phyloP scores from a whole-genome alignment of 2,329 filamentous ascomycete genomes.

The Arthrobotrys conoides region DNA sequence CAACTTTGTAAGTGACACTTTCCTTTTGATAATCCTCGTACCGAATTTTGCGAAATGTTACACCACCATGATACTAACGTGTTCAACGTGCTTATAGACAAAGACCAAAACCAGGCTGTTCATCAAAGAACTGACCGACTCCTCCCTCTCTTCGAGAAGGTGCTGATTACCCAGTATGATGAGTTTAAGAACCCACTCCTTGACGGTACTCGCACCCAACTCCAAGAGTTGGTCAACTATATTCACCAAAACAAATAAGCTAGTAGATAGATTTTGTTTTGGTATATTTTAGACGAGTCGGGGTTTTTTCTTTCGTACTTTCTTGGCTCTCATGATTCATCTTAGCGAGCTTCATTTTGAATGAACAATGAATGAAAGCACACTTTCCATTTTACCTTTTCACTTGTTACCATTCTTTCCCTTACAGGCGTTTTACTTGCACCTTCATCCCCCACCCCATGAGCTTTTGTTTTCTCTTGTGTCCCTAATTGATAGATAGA shows the following conservation, averaged over 20 bases:
- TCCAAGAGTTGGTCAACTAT: conserved; percentile 76
- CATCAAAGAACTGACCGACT: conserved; percentile 79
- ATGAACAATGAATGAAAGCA: conserved; percentile 43
- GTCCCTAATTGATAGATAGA: conserved; percentile 38
- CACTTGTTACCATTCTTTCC: conserved; percentile 15
- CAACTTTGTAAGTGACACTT: conserved; percentile 78
- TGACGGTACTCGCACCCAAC: conserved; percentile 76
- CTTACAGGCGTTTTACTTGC: conserved; percentile 43
- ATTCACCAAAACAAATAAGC: conserved; percentile 66
- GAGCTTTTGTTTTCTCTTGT: conserved; percentile 2
- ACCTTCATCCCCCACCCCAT: background rate
- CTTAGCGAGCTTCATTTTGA: conserved; percentile 53
- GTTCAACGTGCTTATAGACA: conserved; percentile 69
- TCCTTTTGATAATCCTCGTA: background rate
- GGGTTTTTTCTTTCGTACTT: conserved; percentile 17
- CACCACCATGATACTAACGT: conserved; percentile 25
- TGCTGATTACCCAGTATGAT: conserved; percentile 79
- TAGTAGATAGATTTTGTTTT: conserved; percentile 4
- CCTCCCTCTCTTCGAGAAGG: conserved; percentile 79
- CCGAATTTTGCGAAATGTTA: conserved; percentile 39
- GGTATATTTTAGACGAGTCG: conserved; percentile 27
- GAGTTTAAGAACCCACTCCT: conserved; percentile 73
- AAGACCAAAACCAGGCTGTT: conserved; percentile 78
- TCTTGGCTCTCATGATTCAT: conserved; percentile 28
- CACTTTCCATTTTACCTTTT: conserved; percentile 13